These are phyloP conservation scores for Cichorium intybus DNA, from an alignment of 140 eudicot species.

Conservation along the genomic window DNA sequence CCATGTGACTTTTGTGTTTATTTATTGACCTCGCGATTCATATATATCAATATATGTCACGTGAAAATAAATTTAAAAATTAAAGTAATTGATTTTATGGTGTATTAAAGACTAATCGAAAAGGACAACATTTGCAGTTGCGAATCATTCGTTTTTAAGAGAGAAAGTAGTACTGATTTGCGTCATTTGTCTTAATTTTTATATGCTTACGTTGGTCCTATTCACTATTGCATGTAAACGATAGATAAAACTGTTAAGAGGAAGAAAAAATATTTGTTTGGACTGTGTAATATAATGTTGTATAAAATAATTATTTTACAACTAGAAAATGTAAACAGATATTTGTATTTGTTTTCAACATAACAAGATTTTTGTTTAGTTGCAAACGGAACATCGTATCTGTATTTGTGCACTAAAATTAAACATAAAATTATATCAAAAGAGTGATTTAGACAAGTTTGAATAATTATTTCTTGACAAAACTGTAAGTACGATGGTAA, in stretches of 20 bases:
- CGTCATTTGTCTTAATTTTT: too few species aligned
- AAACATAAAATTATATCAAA: too few species aligned
- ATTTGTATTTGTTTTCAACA: not conserved
- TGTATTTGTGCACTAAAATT: not conserved
- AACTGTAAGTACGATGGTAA: too few species aligned
- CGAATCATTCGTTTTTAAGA: not conserved
- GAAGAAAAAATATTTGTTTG: not conserved
- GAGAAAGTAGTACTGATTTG: not conserved
- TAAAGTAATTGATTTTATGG: not conserved
- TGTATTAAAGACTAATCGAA: constrained; percentile 6
- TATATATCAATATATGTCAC: constrained; percentile 18
- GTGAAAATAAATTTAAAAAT: constrained; percentile 9
- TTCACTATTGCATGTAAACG: not conserved
- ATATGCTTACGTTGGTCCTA: not conserved
- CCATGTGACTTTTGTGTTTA: constrained; percentile 23
- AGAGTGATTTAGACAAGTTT: not conserved
- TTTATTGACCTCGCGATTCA: constrained; percentile 29
- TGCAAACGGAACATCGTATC: not conserved
- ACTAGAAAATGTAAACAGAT: too few species aligned
- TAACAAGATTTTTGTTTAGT: not conserved
- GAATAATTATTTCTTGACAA: not conserved
- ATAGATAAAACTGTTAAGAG: too few species aligned
- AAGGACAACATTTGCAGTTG: not conserved
- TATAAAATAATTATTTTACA: not conserved
- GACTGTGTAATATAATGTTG: too few species aligned